Base-by-base conservation (phyloP, 75 land plant species). In the Pseudotsuga menziesii region DNA sequence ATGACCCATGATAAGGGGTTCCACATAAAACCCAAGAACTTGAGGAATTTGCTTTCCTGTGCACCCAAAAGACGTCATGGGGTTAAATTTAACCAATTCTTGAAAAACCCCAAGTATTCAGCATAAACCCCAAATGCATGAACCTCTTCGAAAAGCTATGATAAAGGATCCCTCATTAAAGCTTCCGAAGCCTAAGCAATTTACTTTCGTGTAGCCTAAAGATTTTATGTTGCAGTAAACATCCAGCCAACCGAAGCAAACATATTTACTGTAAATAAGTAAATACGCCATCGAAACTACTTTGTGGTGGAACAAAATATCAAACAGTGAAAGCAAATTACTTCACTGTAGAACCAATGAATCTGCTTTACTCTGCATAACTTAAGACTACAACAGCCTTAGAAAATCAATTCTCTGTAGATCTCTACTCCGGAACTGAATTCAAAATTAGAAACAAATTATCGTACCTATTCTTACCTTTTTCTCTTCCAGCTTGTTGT, bases 1-100 rank as follows among this genome's bases (percentile, higher is more conserved):
- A 94, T 94, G 22, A 92, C 97, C 97, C 97, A 94, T 48, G 97
- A 94, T 25, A 94, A 82, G 48, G 98, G 98, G 66, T 94, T 94
- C 98, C 98, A 94, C 96, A 93, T 94, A 76, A 94, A 94, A 58
- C 96, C 93, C 74, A 94, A 77, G 59, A 94, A 93, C 84, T 93
- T 94, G 56, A 92, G 79, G 60, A 94, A 27, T 77, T 94, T 94
- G 74, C 82, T 94, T 86, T 92, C 97, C 95, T 92, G 88, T 25
- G 52, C 54, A 54, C 12, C 11, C 56, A 48, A 9, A 72, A 48
- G 54, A 48, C 54, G 54, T 48, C 54, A 48, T 9, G 12, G 54
- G 2, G 12, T 48, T 48, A 48, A 48, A 48, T 48, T 48, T 48
- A 48, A 48, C 9, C 12, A 48, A 11, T 48, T 48, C 54, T 48